Evolutionary conservation across 1,284 basidiomycete species (phyloP).

Genomic region (Neotropicomus parvogracilis): DNA sequence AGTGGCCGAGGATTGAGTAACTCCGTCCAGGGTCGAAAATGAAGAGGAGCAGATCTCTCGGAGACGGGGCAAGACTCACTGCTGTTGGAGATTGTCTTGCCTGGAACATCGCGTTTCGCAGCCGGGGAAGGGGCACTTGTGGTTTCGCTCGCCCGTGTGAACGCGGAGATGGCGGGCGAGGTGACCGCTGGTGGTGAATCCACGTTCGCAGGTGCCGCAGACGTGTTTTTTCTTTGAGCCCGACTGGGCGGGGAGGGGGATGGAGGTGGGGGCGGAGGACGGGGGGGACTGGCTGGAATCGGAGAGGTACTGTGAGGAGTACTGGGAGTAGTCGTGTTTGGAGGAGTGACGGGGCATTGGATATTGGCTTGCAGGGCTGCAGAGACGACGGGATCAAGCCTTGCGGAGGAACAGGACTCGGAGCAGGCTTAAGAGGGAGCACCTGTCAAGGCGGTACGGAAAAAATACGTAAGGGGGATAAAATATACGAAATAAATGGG

Average conservation of each 20-base stretch:
- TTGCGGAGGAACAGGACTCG: slow-evolving; percentile 29
- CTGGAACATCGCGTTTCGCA: slow-evolving; percentile 78
- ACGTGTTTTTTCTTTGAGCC: slow-evolving; percentile 56
- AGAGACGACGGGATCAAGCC: slow-evolving; percentile 24
- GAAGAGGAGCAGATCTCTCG: slow-evolving; percentile 7
- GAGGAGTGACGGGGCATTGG: slow-evolving; percentile 31
- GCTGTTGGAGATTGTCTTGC: slow-evolving; percentile 80
- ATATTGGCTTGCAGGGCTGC: slow-evolving; percentile 26
- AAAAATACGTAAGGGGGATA: slow-evolving; percentile 33
- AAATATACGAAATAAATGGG: slow-evolving; percentile 32
- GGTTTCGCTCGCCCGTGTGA: slow-evolving; percentile 79
- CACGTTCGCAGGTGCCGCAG: slow-evolving; percentile 62
- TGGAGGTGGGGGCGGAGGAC: slow-evolving; percentile 10
- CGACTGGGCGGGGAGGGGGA: background rate
- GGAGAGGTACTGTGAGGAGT: slow-evolving; percentile 24
- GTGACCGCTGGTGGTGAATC: slow-evolving; percentile 82
- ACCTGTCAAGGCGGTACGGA: slow-evolving; percentile 34
- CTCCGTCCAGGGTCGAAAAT: slow-evolving; percentile 13
- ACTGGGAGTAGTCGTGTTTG: slow-evolving; percentile 30
- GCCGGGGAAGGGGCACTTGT: slow-evolving; percentile 79
- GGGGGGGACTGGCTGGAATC: slow-evolving; percentile 28
- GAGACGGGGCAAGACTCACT: slow-evolving; percentile 46
- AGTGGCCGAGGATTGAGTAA: slow-evolving; percentile 5
- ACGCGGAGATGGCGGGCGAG: slow-evolving; percentile 77
- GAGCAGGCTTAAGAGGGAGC: slow-evolving; percentile 34